Conservation (phyloP, 768 basidiomycete genomes). For the Xerocomus potaroensis region DNA sequence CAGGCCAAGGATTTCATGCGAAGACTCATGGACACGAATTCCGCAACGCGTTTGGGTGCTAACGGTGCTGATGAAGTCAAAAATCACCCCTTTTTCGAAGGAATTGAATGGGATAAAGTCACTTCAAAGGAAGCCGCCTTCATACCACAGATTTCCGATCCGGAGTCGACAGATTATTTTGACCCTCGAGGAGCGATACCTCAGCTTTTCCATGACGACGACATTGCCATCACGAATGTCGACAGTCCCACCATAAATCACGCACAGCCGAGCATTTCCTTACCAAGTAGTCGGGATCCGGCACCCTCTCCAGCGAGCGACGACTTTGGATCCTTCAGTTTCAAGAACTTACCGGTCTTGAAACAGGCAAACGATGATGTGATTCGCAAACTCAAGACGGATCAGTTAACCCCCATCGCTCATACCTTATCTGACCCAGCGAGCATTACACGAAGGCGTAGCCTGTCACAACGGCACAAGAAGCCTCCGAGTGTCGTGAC, state of each 20-base stretch:
- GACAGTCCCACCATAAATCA: slow-evolving; percentile 40
- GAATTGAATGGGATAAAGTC: slow-evolving; percentile 91
- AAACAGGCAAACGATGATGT: slow-evolving; percentile 99
- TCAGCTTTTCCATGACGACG: slow-evolving; percentile 90
- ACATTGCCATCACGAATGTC: slow-evolving; percentile 50
- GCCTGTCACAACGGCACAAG: slow-evolving; percentile 76
- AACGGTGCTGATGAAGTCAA: slow-evolving; percentile 92
- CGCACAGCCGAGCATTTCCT: slow-evolving; percentile 15
- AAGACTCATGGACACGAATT: slow-evolving; percentile 77
- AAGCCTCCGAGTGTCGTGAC: slow-evolving; percentile 79
- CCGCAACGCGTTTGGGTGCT: slow-evolving; percentile 73
- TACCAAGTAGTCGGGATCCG: slow-evolving; percentile 37
- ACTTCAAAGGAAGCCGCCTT: slow-evolving; percentile 88
- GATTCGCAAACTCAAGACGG: slow-evolving; percentile 91
- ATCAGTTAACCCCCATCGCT: slow-evolving; percentile 75
- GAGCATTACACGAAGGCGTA: slow-evolving; percentile 60
- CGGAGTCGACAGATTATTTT: slow-evolving; percentile 99
- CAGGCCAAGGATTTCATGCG: slow-evolving; percentile 91
- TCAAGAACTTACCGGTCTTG: slow-evolving; percentile 92
- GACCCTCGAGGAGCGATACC: slow-evolving; percentile 92
- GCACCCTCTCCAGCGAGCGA: slow-evolving; percentile 62
- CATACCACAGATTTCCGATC: slow-evolving; percentile 91
- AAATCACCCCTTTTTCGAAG: slow-evolving; percentile 83
- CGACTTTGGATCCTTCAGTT: slow-evolving; percentile 97
- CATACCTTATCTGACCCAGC: slow-evolving; percentile 68